These are phyloP conservation scores for Cercophora samala DNA, from an alignment of 495 filamentous ascomycete genomes.

Conservation along the genomic window DNA sequence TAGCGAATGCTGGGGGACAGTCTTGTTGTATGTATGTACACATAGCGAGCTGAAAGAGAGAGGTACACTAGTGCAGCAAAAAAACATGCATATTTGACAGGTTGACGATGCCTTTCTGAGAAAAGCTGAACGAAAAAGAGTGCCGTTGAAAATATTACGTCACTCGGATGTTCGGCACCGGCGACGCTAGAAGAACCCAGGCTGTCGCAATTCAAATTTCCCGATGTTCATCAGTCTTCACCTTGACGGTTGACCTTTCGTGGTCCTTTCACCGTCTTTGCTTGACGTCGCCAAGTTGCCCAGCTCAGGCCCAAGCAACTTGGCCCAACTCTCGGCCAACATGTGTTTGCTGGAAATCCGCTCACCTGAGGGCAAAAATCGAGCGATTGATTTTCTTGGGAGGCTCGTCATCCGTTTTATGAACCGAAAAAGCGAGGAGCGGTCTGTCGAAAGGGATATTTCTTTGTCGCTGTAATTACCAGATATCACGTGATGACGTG, in stretches of 20 bases:
- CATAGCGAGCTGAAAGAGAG: too few species aligned
- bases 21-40: background rate
- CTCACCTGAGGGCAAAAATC: background rate
- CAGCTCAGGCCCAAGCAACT: slow-evolving; percentile 9
- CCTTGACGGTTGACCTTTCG: background rate
- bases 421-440: too few species aligned
- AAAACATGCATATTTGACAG: background rate
- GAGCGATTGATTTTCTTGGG: background rate
- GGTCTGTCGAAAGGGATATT: background rate
- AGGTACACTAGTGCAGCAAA: too few species aligned
- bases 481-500: background rate
- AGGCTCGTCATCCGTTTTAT: background rate
- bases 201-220: background rate
- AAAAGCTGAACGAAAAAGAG: background rate
- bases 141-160: background rate
- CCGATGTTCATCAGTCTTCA: background rate
- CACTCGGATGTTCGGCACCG: slow-evolving; percentile 11
- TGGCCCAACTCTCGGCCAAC: slow-evolving; percentile 7
- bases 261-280: background rate
- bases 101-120: background rate
- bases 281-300: slow-evolving; percentile 13
- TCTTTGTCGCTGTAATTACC: background rate
- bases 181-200: background rate
- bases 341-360: background rate
- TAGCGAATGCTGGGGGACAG: background rate